Conservation (phyloP, 129 eudicot species). For the Kitagawia praeruptora region DNA sequence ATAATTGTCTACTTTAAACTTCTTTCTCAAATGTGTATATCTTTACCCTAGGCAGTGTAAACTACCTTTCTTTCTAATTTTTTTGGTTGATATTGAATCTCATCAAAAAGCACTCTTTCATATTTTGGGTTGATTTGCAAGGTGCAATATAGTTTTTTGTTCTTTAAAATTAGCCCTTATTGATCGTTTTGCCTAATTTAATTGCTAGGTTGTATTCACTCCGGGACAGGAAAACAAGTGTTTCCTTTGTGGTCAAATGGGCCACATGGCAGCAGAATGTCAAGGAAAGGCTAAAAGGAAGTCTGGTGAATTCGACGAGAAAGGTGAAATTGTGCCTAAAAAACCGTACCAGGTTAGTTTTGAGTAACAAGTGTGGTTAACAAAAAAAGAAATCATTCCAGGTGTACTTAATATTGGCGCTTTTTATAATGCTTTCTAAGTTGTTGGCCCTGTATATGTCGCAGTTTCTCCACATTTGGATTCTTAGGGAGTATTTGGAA, state of each 20-base stretch:
- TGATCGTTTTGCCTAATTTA: background rate
- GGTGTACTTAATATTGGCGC: background rate
- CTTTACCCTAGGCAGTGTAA: no score
- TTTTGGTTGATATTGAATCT: background rate
- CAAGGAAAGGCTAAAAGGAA: conserved; percentile 88
- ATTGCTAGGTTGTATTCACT: conserved; percentile 57
- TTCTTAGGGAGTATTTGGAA: conserved; percentile 84
- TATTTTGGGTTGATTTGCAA: conserved; percentile 1
- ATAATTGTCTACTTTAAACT: background rate
- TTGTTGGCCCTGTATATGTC: conserved; percentile 12
- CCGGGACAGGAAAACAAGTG: conserved; percentile 97
- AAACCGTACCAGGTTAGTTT: conserved; percentile 79
- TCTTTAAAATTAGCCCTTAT: background rate
- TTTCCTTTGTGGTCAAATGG: conserved; percentile 80
- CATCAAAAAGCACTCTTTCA: background rate
- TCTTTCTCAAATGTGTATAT: background rate
- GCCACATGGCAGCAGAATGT: conserved; percentile 81
- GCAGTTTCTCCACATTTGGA: conserved; percentile 96
- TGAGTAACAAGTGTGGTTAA: background rate
- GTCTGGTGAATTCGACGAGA: conserved; percentile 90
- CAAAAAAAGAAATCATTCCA: background rate
- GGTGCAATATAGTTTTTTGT: background rate
- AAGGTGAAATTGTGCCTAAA: conserved; percentile 60
- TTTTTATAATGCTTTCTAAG: background rate
- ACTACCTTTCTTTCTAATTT: background rate